Base-by-base conservation (phyloP, 2,329 filamentous ascomycete genomes). In the Colletotrichum abscissum region DNA sequence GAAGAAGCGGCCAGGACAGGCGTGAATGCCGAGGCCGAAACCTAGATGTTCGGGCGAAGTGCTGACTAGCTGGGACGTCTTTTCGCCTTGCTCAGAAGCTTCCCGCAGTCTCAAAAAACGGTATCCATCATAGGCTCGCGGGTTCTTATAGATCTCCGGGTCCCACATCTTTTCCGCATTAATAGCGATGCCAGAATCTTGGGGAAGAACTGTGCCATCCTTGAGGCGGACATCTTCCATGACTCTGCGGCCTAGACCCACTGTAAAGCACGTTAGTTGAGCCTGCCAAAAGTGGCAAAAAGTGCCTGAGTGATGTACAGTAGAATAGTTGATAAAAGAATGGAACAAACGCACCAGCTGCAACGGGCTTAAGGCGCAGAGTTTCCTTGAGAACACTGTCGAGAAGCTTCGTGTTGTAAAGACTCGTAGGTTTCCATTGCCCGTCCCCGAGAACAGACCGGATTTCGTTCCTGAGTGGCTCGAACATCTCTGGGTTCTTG, bases 1-100 rank as follows among this genome's bases (percentile, higher is more conserved):
- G 74, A 86, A 85, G 77, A 85, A 86, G 1, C 84, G 76, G 0
- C 84, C 84, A 0, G 84, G 85, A 49, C 84, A 86, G 0, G 84
- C 81, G 60, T 85, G 82, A 5, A 76, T 77, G 0, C 85, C 84
- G 63, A 85, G 79, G 0, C 85, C 84, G 67, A 86, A 87, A 0
- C 74, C 78, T 8, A 84, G 68, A 33, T 79, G 78, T 2, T 82
- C 78, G 1, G 77, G 69, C 1, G 76, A 76, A 0, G 81, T 83
- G 12, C 78, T 81, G 8, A 83, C 82, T 42, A 82, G 79, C 67
- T 84, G 81, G 12, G 78, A 76, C 5, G 75, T 57, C 64, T 77
- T 76, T 60, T 79, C 76, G 3, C 75, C 78, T 6, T 77, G 74
- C 14, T 76, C 70, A 8, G 69, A 68, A 22, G 68, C 55, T 16